Evolutionary conservation across 768 basidiomycete species (phyloP).

Genomic region (Mrakia blollopis): DNA sequence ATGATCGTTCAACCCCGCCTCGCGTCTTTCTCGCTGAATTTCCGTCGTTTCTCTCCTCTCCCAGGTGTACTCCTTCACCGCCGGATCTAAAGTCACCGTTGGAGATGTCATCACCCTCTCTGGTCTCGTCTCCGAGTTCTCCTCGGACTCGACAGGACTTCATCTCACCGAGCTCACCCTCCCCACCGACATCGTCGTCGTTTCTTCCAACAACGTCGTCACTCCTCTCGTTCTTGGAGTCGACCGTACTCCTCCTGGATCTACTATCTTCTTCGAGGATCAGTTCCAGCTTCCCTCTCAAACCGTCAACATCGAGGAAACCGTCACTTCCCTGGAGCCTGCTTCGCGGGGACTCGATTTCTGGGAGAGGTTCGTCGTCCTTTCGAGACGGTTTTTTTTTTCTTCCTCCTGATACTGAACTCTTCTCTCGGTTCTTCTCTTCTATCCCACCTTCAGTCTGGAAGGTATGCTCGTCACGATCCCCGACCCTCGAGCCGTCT

Average conservation of each 20-base stretch:
- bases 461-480: slow-evolving; percentile 58
- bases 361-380: slow-evolving; percentile 50
- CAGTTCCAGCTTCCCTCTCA: slow-evolving; percentile 10
- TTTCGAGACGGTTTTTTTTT: too few species aligned
- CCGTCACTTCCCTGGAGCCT: slow-evolving; percentile 42
- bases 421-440: not conserved
- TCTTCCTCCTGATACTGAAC: too few species aligned
- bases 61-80: slow-evolving; percentile 1
- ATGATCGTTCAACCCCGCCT: not conserved
- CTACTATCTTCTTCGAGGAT: slow-evolving; percentile 16
- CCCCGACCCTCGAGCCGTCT: slow-evolving; percentile 50
- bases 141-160: slow-evolving; percentile 8
- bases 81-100: not conserved
- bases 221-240: slow-evolving; percentile 10
- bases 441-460: slow-evolving; percentile 38
- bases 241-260: slow-evolving; percentile 8
- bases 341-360: slow-evolving; percentile 58
- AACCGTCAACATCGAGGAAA: slow-evolving; percentile 9
- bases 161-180: slow-evolving; percentile 17
- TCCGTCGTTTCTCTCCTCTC: too few species aligned
- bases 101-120: slow-evolving; percentile 14
- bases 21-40: not conserved
- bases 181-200: slow-evolving; percentile 5
- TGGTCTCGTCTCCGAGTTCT: slow-evolving; percentile 5
- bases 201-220: slow-evolving; percentile 1